phyloP scores from a whole-genome alignment of 2,329 filamentous ascomycete genomes.

The Exophiala calicioides region DNA sequence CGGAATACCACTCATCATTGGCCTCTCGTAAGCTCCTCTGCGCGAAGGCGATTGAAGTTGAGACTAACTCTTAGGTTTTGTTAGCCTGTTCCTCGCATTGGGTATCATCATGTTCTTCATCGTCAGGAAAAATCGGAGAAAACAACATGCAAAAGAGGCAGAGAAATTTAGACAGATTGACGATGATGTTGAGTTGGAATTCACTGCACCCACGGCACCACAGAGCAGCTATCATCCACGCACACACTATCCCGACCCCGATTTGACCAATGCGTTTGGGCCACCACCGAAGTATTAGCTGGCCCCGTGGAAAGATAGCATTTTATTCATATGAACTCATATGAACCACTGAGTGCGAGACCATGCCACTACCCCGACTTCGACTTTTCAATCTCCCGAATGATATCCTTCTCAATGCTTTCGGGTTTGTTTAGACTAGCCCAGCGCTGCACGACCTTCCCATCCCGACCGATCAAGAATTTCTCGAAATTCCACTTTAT shows the following conservation, averaged over 20 bases:
- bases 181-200: constrained; percentile 17
- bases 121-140: constrained; percentile 17
- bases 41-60: too few relatives aligned
- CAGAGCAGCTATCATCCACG: constrained; percentile 9
- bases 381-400: constrained; percentile 68
- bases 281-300: constrained; percentile 13
- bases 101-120: constrained; percentile 27
- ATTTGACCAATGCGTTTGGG: constrained; percentile 8
- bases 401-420: constrained; percentile 70
- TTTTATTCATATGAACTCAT: neutral
- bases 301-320: neutral
- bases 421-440: constrained; percentile 86
- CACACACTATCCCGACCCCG: neutral
- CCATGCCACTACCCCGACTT: constrained; percentile 38
- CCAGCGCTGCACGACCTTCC: constrained; percentile 82
- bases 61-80: constrained; percentile 38
- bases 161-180: constrained; percentile 20
- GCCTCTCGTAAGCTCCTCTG: constrained; percentile 18
- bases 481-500: constrained; percentile 99
- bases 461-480: constrained; percentile 85
- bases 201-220: neutral
- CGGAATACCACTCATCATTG: constrained; percentile 19
- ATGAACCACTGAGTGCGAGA: too few relatives aligned
- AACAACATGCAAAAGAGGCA: constrained; percentile 14
- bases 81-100: constrained; percentile 35